Evolutionary conservation across 371 early-diverging fungal genomes (phyloP), one percentile per base, ranked within the genome.

Genomic region (Syncephalis fuscata): DNA sequence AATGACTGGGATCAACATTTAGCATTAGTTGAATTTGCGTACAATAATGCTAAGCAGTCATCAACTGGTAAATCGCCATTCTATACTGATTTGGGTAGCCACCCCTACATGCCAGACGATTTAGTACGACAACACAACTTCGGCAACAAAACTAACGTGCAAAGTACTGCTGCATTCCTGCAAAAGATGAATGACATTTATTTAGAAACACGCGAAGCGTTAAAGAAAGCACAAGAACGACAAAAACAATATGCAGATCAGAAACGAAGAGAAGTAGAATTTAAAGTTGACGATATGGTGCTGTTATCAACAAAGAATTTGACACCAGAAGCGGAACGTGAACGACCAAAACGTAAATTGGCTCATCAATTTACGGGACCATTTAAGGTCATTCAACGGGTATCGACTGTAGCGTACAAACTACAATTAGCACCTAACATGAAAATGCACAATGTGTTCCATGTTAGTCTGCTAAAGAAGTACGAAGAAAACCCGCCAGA

Each of bases 11-110:
- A 44, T 2, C 19, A 59, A 2, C 52, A 54, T 1, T 51, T 80
- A 9, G 61, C 69, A 1, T 40, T 66, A 0, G 63, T 65, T 0
- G 67, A 75, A 47, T 74, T 77, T 45, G 62, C 65, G 9, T 68
- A 61, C 50, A 74, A 80, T 52, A 66, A 66, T 42, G 16, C 61
- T 0, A 40, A 38, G 5, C 57, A 71, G 11, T 25, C 52, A 0
- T 48, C 58, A 7, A 74, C 60, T 3, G 48, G 47, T 1, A 11
- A 20, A 5, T 45, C 60, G 8, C 62, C 68, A 0, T 67, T 67
- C 44, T 58, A 42, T 38, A 41, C 61, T 2, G 58, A 54, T 20
- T 44, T 48, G 49, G 61, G 54, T 36, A 16, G 0, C 14, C 45
- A 25, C 49, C 43, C 10, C 17, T n/a, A 8, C 44, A 44, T 39